A percentile compares a stretch with the other conserved stretches of the same genome.
Evolutionary conservation across 352 stramenopile species (phyloP).

Genomic region (Phytophthora sp.): DNA sequence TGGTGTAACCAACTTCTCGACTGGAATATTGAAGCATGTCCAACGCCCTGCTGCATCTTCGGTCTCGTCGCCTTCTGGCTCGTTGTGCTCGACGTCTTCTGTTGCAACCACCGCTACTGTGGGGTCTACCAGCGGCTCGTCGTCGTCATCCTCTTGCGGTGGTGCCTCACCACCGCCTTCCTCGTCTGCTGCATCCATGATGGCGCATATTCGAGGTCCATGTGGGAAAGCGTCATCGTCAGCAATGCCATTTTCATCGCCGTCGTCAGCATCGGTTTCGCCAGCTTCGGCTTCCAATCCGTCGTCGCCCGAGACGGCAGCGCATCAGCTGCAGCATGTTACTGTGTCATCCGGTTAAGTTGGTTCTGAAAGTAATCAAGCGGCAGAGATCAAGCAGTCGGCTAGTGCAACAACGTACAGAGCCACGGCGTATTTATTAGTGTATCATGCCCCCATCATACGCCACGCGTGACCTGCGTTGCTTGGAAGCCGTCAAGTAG

Average conservation of each 20-base stretch:
- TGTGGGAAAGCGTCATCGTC: slow-evolving; percentile 59
- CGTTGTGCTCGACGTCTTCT: slow-evolving; percentile 35
- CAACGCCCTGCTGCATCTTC: slow-evolving; percentile 24
- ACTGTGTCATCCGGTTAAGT: slow-evolving; percentile 72
- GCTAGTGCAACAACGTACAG: slow-evolving; percentile 29
- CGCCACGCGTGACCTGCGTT: slow-evolving; percentile 35
- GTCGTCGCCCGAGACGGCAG: slow-evolving; percentile 54
- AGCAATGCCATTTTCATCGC: slow-evolving; percentile 50
- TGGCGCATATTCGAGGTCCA: slow-evolving; percentile 37
- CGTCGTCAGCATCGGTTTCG: slow-evolving; percentile 42
- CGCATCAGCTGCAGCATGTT: slow-evolving; percentile 66
- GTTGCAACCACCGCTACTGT: slow-evolving; percentile 31
- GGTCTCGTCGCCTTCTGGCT: slow-evolving; percentile 31
- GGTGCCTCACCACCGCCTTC: slow-evolving; percentile 28
- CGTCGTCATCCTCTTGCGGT: slow-evolving; percentile 35
- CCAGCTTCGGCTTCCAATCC: slow-evolving; percentile 43
- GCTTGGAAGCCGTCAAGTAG: slow-evolving; percentile 28
- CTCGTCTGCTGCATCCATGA: slow-evolving; percentile 36
- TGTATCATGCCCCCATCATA: slow-evolving; percentile 44
- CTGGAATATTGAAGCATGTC: slow-evolving; percentile 35
- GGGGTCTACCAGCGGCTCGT: slow-evolving; percentile 39
- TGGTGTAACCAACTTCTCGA: slow-evolving; percentile 26
- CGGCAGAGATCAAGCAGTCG: slow-evolving; percentile 25
- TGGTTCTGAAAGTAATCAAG: slow-evolving; percentile 6
- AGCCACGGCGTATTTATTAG: slow-evolving; percentile 61